Evolutionary conservation across 139 green algal species (phyloP).

Genomic region (Mychonastes homosphaera): DNA sequence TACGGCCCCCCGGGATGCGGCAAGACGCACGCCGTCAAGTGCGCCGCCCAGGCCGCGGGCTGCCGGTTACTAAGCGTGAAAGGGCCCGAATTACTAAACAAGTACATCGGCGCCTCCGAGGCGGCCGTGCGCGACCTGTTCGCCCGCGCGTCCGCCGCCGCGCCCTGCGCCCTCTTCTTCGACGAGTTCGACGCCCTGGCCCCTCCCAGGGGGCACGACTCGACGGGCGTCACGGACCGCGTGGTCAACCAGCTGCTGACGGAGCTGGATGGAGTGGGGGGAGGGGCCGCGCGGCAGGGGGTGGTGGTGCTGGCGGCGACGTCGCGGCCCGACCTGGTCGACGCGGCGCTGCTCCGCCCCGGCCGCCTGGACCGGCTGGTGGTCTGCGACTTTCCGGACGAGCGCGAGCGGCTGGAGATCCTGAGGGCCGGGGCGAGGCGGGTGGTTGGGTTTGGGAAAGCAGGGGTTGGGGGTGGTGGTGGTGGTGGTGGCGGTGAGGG

Average conservation of each 20-base stretch:
- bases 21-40: slow-evolving; percentile 83
- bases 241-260: slow-evolving; percentile 97
- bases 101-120: slow-evolving; percentile 95
- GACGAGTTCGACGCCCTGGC: slow-evolving; percentile 98
- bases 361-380: slow-evolving; percentile 66
- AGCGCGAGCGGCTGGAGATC: slow-evolving; percentile 17
- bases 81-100: slow-evolving; percentile 97
- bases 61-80: slow-evolving; percentile 35
- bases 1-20: slow-evolving; percentile 93
- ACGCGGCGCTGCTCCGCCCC: slow-evolving; percentile 85
- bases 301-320: slow-evolving; percentile 91
- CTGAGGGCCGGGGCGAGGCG: too few relatives aligned
- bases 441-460: background rate
- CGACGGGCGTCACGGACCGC: slow-evolving; percentile 83
- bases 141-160: slow-evolving; percentile 60
- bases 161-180: slow-evolving; percentile 97
- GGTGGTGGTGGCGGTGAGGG: background rate
- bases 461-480: background rate
- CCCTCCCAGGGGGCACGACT: slow-evolving; percentile 84
- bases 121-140: slow-evolving; percentile 87
- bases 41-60: background rate
- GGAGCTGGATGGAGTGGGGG: slow-evolving; percentile 94
- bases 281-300: slow-evolving; percentile 52
- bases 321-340: slow-evolving; percentile 78
- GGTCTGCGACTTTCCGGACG: slow-evolving; percentile 45